A percentile compares a stretch with the other conserved stretches of the same genome.
Conservation (phyloP, 2,329 filamentous ascomycete species). For the Trichoderma lentiforme region DNA sequence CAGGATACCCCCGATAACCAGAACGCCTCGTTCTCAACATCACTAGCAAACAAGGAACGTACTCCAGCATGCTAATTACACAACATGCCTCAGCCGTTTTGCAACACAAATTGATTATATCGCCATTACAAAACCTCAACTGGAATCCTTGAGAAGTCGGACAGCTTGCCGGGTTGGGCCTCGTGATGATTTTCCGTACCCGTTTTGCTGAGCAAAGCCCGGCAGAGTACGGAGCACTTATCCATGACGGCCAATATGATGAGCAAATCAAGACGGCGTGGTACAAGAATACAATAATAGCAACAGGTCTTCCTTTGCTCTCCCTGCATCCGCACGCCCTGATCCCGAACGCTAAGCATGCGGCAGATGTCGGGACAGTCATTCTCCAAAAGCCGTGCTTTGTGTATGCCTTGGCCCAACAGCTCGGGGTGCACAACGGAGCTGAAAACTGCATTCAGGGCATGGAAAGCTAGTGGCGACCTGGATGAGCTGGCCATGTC, state of each 20-base stretch:
- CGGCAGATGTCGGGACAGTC: conserved; percentile 7
- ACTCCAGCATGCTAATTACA: conserved; percentile 10
- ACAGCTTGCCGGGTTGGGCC: background rate
- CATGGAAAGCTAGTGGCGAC: conserved; percentile 12
- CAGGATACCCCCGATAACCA: conserved; percentile 10
- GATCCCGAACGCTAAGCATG: background rate
- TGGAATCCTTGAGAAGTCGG: background rate
- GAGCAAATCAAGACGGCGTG: background rate
- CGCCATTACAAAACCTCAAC: background rate
- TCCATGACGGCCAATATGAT: background rate
- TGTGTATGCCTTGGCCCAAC: conserved; percentile 4
- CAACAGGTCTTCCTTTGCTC: background rate
- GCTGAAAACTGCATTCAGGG: conserved; percentile 8
- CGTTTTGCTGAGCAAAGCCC: background rate
- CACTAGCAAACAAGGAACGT: background rate
- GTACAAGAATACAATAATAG: conserved; percentile 7
- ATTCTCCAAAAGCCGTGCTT: background rate
- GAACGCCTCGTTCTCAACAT: conserved; percentile 5
- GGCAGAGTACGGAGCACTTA: background rate
- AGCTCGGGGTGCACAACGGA: conserved; percentile 5
- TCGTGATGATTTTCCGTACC: background rate
- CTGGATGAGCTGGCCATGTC: conserved; percentile 15
- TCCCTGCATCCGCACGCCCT: background rate
- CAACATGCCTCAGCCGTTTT: background rate
- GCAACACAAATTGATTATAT: background rate